Evolutionary conservation across 108 stramenopile species (phyloP).

Genomic region (Schizochytrium sp.): DNA sequence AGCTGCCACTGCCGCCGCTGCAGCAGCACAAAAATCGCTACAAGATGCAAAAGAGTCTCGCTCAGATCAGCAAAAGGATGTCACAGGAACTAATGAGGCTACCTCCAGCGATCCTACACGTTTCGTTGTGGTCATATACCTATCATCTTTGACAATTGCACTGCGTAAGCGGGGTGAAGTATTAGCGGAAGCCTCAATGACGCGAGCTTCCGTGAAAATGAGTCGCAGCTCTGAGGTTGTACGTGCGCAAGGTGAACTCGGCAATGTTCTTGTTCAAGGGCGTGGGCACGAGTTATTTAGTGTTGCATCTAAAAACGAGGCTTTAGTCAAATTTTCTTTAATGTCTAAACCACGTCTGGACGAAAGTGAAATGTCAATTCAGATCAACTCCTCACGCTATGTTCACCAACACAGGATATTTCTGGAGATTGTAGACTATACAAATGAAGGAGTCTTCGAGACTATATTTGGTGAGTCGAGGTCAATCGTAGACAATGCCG

Average conservation of each 20-base stretch:
- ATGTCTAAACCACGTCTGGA: neutral
- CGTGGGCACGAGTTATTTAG: constrained; percentile 37
- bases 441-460: neutral
- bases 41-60: neutral
- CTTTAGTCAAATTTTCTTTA: neutral
- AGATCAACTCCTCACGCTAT: neutral
- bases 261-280: constrained; percentile 4
- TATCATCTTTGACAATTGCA: constrained; percentile 6
- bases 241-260: constrained; percentile 10
- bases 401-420: constrained; percentile 15
- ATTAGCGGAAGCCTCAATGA: constrained; percentile 27
- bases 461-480: neutral
- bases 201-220: neutral
- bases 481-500: neutral
- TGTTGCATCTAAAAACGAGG: neutral
- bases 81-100: neutral
- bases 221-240: neutral
- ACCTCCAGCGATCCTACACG: neutral
- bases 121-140: neutral
- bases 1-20: too few species aligned
- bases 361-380: neutral
- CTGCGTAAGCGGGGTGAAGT: neutral
- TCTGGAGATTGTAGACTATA: neutral
- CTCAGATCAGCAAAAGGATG: neutral
- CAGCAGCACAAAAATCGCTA: too few species aligned